A percentile compares a stretch with the other conserved stretches of the same genome.
These are phyloP conservation scores for Maudiozyma bulderi DNA, from an alignment of 805 yeast species.

Conservation along the genomic window DNA sequence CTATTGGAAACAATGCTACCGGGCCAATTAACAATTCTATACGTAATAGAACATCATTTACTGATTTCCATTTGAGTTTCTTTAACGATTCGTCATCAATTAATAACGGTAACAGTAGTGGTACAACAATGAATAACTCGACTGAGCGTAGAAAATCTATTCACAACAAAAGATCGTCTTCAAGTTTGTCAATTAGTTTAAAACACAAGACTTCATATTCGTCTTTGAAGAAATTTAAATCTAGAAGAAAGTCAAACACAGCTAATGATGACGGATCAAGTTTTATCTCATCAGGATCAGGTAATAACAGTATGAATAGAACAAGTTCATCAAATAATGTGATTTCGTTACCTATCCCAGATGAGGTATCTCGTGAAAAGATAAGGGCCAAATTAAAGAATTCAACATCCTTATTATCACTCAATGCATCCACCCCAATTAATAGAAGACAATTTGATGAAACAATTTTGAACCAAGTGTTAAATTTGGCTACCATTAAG, in stretches of 20 bases:
- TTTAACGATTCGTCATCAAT: not conserved
- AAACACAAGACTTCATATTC: constrained; percentile 29
- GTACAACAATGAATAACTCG: not conserved
- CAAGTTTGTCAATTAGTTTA: constrained; percentile 17
- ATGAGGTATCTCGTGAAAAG: constrained; percentile 45
- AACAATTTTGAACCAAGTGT: constrained; percentile 16
- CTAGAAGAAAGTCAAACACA: constrained; percentile 21
- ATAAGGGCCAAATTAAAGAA: constrained; percentile 44
- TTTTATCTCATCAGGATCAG: constrained; percentile 4
- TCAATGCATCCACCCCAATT: constrained; percentile 19
- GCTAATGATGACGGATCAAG: constrained; percentile 8
- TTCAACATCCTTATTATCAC: constrained; percentile 25
- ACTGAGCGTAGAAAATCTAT: constrained; percentile 3
- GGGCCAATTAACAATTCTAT: constrained; percentile 1
- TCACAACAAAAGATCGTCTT: constrained; percentile 15
- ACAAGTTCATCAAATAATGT: constrained; percentile 26
- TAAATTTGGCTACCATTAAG: constrained; percentile 18
- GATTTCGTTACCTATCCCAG: constrained; percentile 53
- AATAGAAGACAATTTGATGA: constrained; percentile 21
- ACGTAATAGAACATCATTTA: constrained; percentile 14
- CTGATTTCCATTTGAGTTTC: constrained; percentile 19
- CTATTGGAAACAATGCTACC: not conserved
- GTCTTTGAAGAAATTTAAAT: constrained; percentile 23
- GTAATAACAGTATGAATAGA: constrained; percentile 6
- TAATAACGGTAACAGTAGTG: not conserved